These are phyloP conservation scores for Hanseniaspora occidentalis DNA, from an alignment of 805 yeast genomes.

Conservation along the genomic window DNA sequence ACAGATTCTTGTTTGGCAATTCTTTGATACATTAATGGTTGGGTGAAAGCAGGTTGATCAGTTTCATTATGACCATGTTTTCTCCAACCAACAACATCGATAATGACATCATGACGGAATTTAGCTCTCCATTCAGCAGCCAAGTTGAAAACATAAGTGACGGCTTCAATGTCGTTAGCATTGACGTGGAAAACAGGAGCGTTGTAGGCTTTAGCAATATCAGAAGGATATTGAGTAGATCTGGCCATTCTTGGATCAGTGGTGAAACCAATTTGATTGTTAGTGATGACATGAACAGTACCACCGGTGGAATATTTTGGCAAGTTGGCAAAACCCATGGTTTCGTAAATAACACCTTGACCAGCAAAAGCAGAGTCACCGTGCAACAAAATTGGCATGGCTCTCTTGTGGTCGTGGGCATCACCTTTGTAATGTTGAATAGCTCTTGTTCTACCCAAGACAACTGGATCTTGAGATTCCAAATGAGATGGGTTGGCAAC, in stretches of 20 bases:
- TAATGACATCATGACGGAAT: conserved; percentile 91
- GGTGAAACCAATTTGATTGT: conserved; percentile 98
- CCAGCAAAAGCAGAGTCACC: conserved; percentile 99
- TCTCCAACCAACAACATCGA: conserved; percentile 97
- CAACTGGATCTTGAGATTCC: conserved; percentile 99
- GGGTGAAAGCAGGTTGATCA: conserved; percentile 98
- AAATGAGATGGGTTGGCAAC: conserved; percentile 99
- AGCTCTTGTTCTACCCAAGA: conserved; percentile 95
- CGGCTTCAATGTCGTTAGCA: conserved; percentile 94
- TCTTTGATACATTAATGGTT: conserved; percentile 91
- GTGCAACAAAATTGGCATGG: conserved; percentile 84
- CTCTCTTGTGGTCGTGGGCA: conserved; percentile 70
- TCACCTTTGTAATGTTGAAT: conserved; percentile 86
- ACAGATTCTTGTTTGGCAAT: conserved; percentile 84
- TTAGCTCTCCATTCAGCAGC: conserved; percentile 98
- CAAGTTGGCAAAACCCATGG: conserved; percentile 84
- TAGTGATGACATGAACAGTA: conserved; percentile 88
- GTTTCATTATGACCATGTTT: conserved; percentile 99
- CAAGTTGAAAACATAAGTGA: conserved; percentile 79
- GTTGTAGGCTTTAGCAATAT: conserved; percentile 89
- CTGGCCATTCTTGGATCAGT: conserved; percentile 97
- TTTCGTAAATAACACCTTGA: conserved; percentile 98
- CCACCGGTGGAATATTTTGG: conserved; percentile 98
- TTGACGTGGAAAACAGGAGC: conserved; percentile 99
- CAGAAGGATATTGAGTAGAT: conserved; percentile 96